A percentile compares a stretch with the other conserved stretches of the same genome.
phyloP scores from a whole-genome alignment of 805 yeast species.

The Candida coquimbonensis region DNA sequence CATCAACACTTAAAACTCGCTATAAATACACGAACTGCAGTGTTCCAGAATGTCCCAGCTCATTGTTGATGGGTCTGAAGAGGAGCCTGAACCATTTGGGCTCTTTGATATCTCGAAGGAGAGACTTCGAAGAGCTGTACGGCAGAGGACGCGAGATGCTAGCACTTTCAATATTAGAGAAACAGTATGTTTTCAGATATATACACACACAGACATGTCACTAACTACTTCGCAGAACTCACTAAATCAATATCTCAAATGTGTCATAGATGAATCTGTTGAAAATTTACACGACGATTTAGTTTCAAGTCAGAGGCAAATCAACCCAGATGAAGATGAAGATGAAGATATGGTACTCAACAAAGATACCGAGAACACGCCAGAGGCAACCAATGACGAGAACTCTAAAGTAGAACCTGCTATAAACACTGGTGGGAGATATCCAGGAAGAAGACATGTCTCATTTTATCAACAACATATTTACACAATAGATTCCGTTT shows the following conservation, averaged over 20 bases:
- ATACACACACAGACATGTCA: no score
- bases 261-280: neutral
- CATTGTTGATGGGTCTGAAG: slow-evolving; percentile 10
- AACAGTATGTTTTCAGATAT: slow-evolving; percentile 1
- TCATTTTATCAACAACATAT: slow-evolving; percentile 21
- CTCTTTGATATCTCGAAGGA: slow-evolving; percentile 4
- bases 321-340: no score
- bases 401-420: no score
- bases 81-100: slow-evolving; percentile 2
- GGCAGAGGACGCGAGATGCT: neutral
- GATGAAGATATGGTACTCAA: neutral
- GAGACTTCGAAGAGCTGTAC: neutral
- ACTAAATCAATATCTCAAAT: neutral
- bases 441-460: slow-evolving; percentile 13
- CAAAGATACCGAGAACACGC: no score
- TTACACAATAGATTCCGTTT: slow-evolving; percentile 21
- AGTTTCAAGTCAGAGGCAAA: no score
- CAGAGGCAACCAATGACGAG: no score
- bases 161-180: neutral
- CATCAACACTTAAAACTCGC: neutral
- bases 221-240: neutral
- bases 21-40: neutral
- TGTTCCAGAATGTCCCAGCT: neutral
- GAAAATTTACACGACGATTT: neutral
- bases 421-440: neutral